Conservation (phyloP, 768 basidiomycete genomes). For the Leccinellum albellum region DNA sequence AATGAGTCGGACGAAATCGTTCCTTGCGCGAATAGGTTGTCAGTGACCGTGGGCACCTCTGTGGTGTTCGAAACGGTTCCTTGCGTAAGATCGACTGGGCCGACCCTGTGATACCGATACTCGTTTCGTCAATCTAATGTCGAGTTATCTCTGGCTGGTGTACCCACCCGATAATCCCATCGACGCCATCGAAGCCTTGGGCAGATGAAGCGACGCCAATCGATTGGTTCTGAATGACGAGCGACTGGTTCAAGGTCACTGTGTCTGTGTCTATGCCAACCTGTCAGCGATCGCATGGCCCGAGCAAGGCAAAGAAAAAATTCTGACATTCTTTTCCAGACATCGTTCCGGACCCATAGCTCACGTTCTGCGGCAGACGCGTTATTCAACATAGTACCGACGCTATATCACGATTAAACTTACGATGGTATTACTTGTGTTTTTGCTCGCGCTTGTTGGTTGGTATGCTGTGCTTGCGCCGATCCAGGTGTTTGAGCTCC, state of each 20-base stretch:
- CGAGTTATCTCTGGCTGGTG: background rate
- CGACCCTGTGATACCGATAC: constrained; percentile 33
- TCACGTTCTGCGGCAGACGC: constrained; percentile 37
- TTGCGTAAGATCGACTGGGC: constrained; percentile 47
- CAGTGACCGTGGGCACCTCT: constrained; percentile 50
- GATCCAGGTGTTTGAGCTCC: constrained; percentile 54
- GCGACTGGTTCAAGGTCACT: constrained; percentile 38
- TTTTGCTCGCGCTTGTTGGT: constrained; percentile 43
- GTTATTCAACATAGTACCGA: background rate
- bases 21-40: constrained; percentile 50
- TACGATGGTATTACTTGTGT: constrained; percentile 37
- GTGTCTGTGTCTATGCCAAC: constrained; percentile 40
- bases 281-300: constrained; percentile 1
- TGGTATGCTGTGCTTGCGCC: constrained; percentile 47
- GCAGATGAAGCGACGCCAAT: constrained; percentile 44
- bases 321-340: constrained; percentile 48
- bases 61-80: constrained; percentile 37
- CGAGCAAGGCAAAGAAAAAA: background rate
- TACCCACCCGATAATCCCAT: constrained; percentile 50
- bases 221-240: constrained; percentile 45
- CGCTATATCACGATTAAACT: constrained; percentile 7
- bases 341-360: constrained; percentile 55
- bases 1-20: constrained; percentile 43
- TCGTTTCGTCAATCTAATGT: background rate
- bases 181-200: constrained; percentile 42